Base-by-base conservation (phyloP, 441 rosid species). In the Cnidoscolus chayamansa region DNA sequence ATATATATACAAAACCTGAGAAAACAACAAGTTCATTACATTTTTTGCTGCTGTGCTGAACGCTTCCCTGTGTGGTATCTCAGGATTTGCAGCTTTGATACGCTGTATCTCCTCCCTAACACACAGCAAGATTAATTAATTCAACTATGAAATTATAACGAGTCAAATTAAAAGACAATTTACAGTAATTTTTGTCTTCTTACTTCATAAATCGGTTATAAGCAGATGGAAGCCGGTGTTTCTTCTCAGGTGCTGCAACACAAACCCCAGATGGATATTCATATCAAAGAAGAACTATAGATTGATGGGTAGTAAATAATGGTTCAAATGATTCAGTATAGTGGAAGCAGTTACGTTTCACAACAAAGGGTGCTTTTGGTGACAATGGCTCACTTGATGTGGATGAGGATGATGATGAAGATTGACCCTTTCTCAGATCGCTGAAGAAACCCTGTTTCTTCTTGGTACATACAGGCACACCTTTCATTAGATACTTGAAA, bases 131-230 rank as follows among this genome's bases (percentile, higher is more conserved):
- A n/a, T 47, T 35, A 15, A n/a, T 30, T 40, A 8, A 40, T 40
- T 40, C 45, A 40, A 40, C 40, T 4, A 2, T 35, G 5, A 40
- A 4, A 40, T 40, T 40, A 40, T 40, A 40, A 35, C 6, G 45
- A 40, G 7, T 7, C 45, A 3, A 40, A 40, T 40, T 40, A 40
- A 40, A 25, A 40, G 45, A 40, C 7, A 40, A 40, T 40, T 25
- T 25, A 58, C 10, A 58, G 31, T 25, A 11, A 20, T 9, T 8
- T 9, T 25, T 47, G 4, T 48, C 11, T 17, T 31, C 84, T 80
- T 86, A 92, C 99, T 88, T 93, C 97, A 93, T 95, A 86, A 95
- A 95, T 58, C 98, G 88, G 72, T 93, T 95, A 84, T 95, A 95
- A 69, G 99, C 97, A 54, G 99, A 95, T 74, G 98, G 98, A 74